Base-by-base conservation (phyloP, 768 basidiomycete genomes). In the Inosperma sp. region DNA sequence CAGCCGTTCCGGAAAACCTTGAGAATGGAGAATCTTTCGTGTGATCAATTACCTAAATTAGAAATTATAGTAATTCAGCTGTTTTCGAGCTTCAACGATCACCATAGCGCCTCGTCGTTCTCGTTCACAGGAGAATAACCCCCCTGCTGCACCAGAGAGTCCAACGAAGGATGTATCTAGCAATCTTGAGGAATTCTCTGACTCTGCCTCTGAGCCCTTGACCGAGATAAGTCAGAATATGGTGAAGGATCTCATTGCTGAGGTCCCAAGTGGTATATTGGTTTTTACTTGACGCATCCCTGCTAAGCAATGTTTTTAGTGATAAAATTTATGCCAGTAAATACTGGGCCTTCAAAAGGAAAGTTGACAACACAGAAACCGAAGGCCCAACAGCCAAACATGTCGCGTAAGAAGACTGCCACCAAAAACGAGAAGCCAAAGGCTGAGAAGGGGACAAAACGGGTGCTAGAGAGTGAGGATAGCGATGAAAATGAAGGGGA, bases 1-100 rank as follows among this genome's bases (percentile, higher is more conserved):
- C 42, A 43, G 42, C 16, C 21, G 16, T 25, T 43, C 42, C 21
- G 23, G 42, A 43, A 43, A 43, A 43, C 42, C 42, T 43, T 43
- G 42, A 30, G 42, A 43, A 26, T 43, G 7, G 40, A 5, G 13
- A 5, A 5, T 7, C 3, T 13, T 21, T 13, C 13, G 8, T 23
- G 23, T 26, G 42, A 43, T 23, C 36, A 19, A 14, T 43, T 43
- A 43, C 21, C 42, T 26, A 43, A 43, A 6, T 19, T 26, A 25
- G 42, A 43, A 43, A 41, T 26, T 23, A 26, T 9, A 37, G 8
- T 40, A 8, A 8, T 40, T 22, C 7, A 8, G 14, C 37, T n/a
- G 7, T 8, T n/a, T 9, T 16, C 10, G 17, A 40, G 37, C 17
- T n/a, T n/a, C n/a, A n/a, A 16, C 42, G 6, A 12, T 12, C 29